Conservation (phyloP, 441 rosid species). For the Populus hybrid region DNA sequence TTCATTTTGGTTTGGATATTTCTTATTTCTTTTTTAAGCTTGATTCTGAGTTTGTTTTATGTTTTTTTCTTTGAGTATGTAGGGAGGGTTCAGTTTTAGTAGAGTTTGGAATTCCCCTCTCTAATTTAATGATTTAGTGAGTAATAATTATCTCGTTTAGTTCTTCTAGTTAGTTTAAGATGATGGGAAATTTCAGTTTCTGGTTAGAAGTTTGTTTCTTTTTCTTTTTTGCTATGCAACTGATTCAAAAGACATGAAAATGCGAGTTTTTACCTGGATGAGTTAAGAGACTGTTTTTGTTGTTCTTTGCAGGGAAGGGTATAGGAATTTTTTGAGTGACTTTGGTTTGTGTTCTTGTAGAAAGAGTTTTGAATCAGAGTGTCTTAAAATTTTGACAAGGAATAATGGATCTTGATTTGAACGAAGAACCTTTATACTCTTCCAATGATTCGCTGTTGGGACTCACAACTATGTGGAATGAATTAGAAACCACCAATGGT, state of each 20-base stretch:
- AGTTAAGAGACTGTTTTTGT: neutral
- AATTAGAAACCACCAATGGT: slow-evolving; percentile 45
- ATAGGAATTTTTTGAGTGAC: neutral
- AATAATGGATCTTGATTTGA: slow-evolving; percentile 50
- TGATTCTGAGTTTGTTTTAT: neutral
- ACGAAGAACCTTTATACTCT: slow-evolving; percentile 39
- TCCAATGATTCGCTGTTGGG: slow-evolving; percentile 28
- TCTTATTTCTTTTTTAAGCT: neutral
- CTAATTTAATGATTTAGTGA: neutral
- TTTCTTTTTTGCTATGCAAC: neutral
- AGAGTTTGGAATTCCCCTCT: neutral
- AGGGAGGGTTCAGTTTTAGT: neutral
- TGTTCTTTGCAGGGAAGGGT: neutral
- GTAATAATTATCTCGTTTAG: neutral
- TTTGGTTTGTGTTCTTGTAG: neutral
- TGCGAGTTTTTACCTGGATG: neutral
- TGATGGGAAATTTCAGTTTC: neutral
- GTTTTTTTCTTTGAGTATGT: neutral
- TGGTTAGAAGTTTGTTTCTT: neutral
- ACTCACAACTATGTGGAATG: slow-evolving; percentile 36
- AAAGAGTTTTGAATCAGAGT: neutral
- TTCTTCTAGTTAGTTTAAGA: neutral
- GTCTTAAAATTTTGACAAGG: neutral
- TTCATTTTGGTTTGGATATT: neutral
- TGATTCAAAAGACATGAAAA: neutral